These are phyloP conservation scores for Taphrina flavorubra DNA, from an alignment of 1,139 yeast genomes.

Conservation along the genomic window DNA sequence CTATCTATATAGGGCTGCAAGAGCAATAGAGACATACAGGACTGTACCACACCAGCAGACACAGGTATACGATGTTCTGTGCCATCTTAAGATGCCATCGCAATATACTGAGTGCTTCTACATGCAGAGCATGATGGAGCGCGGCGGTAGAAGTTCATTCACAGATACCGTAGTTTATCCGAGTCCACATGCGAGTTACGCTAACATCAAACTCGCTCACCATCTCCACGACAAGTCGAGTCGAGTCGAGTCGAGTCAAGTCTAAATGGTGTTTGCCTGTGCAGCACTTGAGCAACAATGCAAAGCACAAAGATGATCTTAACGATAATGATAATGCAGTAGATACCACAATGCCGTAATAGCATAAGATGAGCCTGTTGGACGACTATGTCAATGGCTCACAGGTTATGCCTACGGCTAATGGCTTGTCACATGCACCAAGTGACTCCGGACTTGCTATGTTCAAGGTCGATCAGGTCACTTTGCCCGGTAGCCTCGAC, in stretches of 20 bases:
- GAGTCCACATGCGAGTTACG: neutral
- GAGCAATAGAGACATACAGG: constrained; percentile 18
- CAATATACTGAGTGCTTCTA: too few relatives aligned
- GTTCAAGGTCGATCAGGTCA: constrained; percentile 36
- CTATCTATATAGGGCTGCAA: constrained; percentile 27
- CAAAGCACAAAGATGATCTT: too few relatives aligned
- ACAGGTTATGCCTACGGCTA: neutral
- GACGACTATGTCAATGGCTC: constrained; percentile 31
- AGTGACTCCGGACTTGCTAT: constrained; percentile 13
- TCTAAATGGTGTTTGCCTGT: neutral
- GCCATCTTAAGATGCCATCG: too few relatives aligned
- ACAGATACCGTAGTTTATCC: neutral
- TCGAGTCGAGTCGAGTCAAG: neutral
- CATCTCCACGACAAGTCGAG: neutral
- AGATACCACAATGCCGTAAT: too few relatives aligned
- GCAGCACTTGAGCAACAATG: too few relatives aligned
- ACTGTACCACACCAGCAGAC: neutral
- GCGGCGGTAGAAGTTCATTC: neutral
- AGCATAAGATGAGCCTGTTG: constrained; percentile 20
- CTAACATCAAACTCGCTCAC: neutral
- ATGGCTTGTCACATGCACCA: neutral
- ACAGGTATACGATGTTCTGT: neutral
- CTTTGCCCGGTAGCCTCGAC: constrained; percentile 31
- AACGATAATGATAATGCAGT: too few relatives aligned
- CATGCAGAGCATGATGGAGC: neutral